Conservation (phyloP, 2,329 filamentous ascomycete genomes). For the Arthroderma sp. region DNA sequence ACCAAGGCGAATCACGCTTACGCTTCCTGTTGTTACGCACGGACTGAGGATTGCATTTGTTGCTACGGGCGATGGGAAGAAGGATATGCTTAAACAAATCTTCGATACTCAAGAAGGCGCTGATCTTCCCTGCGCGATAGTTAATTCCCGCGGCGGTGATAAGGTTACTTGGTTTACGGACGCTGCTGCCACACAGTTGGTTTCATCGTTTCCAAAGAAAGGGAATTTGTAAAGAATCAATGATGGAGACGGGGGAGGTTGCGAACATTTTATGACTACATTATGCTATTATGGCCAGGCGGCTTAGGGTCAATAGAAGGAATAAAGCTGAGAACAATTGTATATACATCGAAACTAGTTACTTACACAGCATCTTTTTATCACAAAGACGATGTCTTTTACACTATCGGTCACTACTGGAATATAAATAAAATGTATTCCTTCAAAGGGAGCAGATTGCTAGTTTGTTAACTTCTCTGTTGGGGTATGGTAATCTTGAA, state of each 20-base stretch:
- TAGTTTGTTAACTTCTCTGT: too few relatives aligned
- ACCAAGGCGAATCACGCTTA: conserved; percentile 78
- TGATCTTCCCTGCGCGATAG: conserved; percentile 68
- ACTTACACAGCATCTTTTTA: too few relatives aligned
- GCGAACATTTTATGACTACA: too few relatives aligned
- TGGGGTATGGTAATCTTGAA: too few relatives aligned
- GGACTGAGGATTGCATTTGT: conserved; percentile 80
- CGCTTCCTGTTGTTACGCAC: conserved; percentile 78
- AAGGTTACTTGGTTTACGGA: conserved; percentile 95
- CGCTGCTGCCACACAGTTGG: conserved; percentile 68
- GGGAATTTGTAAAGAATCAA: conserved; percentile 42
- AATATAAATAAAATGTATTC: too few relatives aligned
- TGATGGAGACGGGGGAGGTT: background rate
- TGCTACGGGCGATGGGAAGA: conserved; percentile 78
- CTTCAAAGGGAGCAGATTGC: too few relatives aligned
- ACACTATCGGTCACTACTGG: too few relatives aligned
- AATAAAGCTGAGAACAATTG: too few relatives aligned
- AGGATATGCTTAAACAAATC: conserved; percentile 81
- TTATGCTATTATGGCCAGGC: too few relatives aligned
- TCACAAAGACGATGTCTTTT: too few relatives aligned
- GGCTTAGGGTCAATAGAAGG: too few relatives aligned
- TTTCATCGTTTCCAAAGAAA: conserved; percentile 59
- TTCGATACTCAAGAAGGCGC: conserved; percentile 64
- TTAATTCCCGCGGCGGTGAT: conserved; percentile 74
- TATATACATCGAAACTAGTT: too few relatives aligned